Base-by-base conservation (phyloP, 163 green algal genomes). In the Chlorella variabilis region DNA sequence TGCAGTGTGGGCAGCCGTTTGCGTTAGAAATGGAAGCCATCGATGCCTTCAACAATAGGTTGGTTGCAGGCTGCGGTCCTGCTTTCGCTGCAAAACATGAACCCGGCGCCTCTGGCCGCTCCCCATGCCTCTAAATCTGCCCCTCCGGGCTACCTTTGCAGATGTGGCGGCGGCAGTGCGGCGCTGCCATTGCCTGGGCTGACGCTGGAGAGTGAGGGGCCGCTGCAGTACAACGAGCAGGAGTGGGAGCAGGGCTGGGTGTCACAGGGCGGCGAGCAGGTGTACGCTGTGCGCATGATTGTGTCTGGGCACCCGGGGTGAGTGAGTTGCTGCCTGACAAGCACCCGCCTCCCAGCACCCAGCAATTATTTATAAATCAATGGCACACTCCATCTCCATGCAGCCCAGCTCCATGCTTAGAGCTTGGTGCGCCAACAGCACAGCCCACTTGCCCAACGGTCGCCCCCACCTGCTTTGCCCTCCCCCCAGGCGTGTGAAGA, bases 1-100 rank as follows among this genome's bases (percentile, higher is more conserved):
- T 94, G 51, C 75, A 74, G 27, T 92, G 89, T 73, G 91, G 90
- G 1, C 65, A 82, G 41, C 65, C 81, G 15, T 90, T 96, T 75
- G 75, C 59, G 23, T 56, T 96, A 33, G 89, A 94, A 77, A 65
- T 94, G 2, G 84, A 92, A 77, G 89, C 87, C 0, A 75, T 91
- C 39, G 92, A 96, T 70, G 61, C 45, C 1, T 89, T 84, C 68
- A 70, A 82, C 73, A 94, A 96, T 86, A 82, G 88, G 83, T 91
- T 41, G 15, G 73, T 29, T 0, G 21, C 23, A 20, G 36, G 36
- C 6, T 13, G 11, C 9, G 34, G 34, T n/a, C n/a, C n/a, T n/a
- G n/a, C n/a, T n/a, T n/a, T n/a, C n/a, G n/a, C n/a, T n/a, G n/a
- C n/a, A n/a, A n/a, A n/a, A n/a, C n/a, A n/a, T n/a, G n/a, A n/a